Base-by-base conservation (phyloP, 331 rosid genomes). In the Spiraea crenata region DNA sequence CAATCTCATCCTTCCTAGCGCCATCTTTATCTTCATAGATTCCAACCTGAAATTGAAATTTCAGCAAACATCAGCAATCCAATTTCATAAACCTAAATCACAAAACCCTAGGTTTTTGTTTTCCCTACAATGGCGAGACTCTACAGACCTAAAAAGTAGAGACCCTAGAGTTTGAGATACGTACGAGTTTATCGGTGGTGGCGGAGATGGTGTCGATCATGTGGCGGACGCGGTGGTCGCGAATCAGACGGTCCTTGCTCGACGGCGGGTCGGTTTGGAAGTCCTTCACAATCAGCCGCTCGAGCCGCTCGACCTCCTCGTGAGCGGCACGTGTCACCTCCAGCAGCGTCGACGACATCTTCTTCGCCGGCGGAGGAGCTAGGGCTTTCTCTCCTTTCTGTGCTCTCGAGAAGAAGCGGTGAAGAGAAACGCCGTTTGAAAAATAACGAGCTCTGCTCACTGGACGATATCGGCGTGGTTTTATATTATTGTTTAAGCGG, bases 1-100 rank as follows among this genome's bases (percentile, higher is more conserved):
- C 96, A 84, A 93, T 89, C 84, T 93, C 99, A 75, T 91, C 99
- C 85, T 87, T 91, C 85, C 99, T 86, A 1, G 97, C 96, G 82
- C 16, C 81, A 74, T 91, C 99, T 47, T 81, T 85, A 64, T 93
- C 99, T 52, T 87, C 97, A 39, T 93, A 91, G 58, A 86, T 82
- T 73, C 86, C 95, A 83, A 86, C 78, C 99, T 89, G 79, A 74
- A 78, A 61, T 3, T 8, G 57, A 25, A 45, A 25, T 25, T 25
- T 25, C 31, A 25, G 31, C 48, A 71, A 17, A 66, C 38, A 58
- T 10, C n/a, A 56, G 48, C 40, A 4, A 49, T 61, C 56, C 31
- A 41, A 48, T 25, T 19, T 63, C 50, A 25, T 20, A 17, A 9
- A 25, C 17, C 67, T 5, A 10, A 12, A 17, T 3, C 52, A 15